Conservation (phyloP, 2,329 filamentous ascomycete genomes). For the Pseudocercospora fijiensis region DNA sequence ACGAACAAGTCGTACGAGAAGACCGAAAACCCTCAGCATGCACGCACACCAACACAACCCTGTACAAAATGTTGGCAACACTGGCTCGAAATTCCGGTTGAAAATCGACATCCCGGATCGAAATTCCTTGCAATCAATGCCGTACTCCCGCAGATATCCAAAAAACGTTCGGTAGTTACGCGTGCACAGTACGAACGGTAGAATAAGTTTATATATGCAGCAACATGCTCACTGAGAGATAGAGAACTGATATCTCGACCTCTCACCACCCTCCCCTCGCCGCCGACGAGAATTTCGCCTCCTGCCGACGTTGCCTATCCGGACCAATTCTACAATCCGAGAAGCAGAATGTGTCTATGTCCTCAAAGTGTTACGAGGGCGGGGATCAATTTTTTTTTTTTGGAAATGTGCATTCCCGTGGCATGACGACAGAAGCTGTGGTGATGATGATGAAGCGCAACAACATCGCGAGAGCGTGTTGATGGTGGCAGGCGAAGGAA, state of each 20-base stretch:
- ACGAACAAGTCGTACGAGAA: no score
- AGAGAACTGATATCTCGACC: slow-evolving; percentile 16
- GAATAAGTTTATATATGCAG: no score
- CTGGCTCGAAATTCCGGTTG: slow-evolving; percentile 22
- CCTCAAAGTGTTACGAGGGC: no score
- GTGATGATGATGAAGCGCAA: no score
- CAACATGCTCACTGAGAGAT: no score
- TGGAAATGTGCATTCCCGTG: no score
- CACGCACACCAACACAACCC: slow-evolving; percentile 16
- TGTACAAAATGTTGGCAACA: slow-evolving; percentile 25
- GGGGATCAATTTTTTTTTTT: no score
- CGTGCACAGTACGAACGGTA: slow-evolving; percentile 17
- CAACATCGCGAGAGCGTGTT: no score
- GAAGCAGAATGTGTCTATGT: no score
- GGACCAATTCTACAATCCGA: slow-evolving; percentile 31
- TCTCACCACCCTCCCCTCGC: slow-evolving; percentile 16
- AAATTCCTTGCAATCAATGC: slow-evolving; percentile 18
- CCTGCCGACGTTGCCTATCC: slow-evolving; percentile 26
- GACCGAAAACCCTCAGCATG: neutral
- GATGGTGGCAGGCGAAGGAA: no score
- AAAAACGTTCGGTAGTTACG: slow-evolving; percentile 13
- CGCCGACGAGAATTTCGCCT: slow-evolving; percentile 24
- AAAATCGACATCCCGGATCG: slow-evolving; percentile 11
- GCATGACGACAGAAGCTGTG: no score
- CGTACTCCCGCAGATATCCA: slow-evolving; percentile 22